Evolutionary conservation across 2,329 filamentous ascomycete species (phyloP), one percentile per base, ranked within the genome.

Genomic region (Tympanopsis confertula): DNA sequence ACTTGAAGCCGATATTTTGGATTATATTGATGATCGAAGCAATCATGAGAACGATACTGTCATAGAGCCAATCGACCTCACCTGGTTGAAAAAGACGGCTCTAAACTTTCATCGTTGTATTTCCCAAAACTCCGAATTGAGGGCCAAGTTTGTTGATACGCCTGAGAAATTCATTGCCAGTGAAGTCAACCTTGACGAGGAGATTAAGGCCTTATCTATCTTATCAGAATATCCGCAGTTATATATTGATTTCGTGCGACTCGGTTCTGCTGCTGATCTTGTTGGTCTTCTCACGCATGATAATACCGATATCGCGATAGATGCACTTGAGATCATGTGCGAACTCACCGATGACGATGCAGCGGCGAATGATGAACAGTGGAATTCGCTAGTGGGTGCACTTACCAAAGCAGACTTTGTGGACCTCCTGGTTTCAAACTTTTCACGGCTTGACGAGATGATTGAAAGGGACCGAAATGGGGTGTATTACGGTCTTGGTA

Each of bases 261-360:
- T 87, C 37, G 83, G 84, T 15, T 83, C 78, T 41, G 76, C 78
- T 1, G 73, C 62, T 4, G 88, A 81, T 39, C 59, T 98, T 37
- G 86, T 94, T 2, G 75, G 81, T 2, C 61, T 98, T 37, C 65
- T 98, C 36, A 82, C 89, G n/a, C 91, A 98, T 55, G 91, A 98
- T 50, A 98, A 98, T 55, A 89, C 88, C 1, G 91, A 98, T 52
- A 93, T 98, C 45, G 87, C 91, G 10, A 94, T 96, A 48, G 85
- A 82, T 44, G 85, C 82, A 1, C 79, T 94, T 36, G 84, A 96
- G 61, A 84, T 95, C 35, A 75, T 98, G 37, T 80, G 77, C 40
- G 91, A 98, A 61, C 65, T 96, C 46, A 93, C 86, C 13, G 91
- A 96, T 50, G 88, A 98, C 54, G 89, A 96, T 52, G 86, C 94